Evolutionary conservation across 2,329 filamentous ascomycete species (phyloP), one percentile per base, ranked within the genome.

Genomic region (Penicillium sp.): DNA sequence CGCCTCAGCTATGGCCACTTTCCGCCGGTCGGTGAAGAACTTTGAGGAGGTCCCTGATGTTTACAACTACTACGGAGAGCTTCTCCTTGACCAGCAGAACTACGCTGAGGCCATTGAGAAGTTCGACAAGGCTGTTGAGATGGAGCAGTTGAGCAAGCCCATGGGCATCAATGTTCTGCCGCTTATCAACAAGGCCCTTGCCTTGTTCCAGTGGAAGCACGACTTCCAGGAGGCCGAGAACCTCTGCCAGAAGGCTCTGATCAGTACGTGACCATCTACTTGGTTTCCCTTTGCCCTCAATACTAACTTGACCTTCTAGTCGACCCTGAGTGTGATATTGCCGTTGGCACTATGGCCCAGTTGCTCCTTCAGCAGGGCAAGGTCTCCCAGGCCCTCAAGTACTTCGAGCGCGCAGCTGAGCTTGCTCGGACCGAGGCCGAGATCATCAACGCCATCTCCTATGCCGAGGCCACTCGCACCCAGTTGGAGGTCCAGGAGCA

Each of bases 11-110:
- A 98, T 98, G 92, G 93, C 95, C 35, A 99, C 95, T 6, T 98
- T 99, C 87, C 87, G 93, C 68, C 86, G 93, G 62, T 96, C 92
- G 77, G 93, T 97, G 76, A 99, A 98, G 88, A 97, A 96, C 80
- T 99, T 99, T 73, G 90, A 92, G 71, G 90, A 93, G 73, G 91
- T 96, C 11, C 93, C 93, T 6, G 95, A 99, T 72, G 95, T 98
- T 41, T 99, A 98, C 84, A 99, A 99, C 84, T 99, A 99, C 85
- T 98, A 96, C 71, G 95, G 95, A 70, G 95, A 99, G 80, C 84
- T 99, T 55, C 84, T 99, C 56, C 87, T 99, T 53, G 95, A 99
- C 81, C 95, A 98, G 81, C 89, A 91, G 77, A 96, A 97, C 77
- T 98, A 89, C 78, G 83, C 90, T 57, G 93, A 99, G 75, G 95